A percentile compares a stretch with the other conserved stretches of the same genome.
These are phyloP conservation scores for Poa annua DNA, from an alignment of 176 grass and related monocot genomes.

Conservation along the genomic window DNA sequence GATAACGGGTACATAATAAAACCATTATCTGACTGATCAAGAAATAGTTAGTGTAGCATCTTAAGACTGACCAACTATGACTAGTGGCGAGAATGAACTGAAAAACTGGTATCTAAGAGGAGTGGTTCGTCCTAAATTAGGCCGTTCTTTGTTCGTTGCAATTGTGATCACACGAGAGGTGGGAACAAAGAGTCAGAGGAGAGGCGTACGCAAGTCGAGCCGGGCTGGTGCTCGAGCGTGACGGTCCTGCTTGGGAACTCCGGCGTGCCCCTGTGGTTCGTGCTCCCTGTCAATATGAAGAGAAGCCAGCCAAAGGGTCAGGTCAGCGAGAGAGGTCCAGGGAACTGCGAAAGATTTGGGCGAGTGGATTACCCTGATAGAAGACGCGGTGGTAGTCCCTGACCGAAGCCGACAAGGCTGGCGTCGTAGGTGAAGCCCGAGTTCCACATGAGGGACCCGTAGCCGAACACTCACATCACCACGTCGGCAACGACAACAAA, in stretches of 20 bases:
- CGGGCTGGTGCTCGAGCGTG: conserved; percentile 66
- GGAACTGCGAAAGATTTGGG: no score
- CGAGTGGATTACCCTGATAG: conserved; percentile 65
- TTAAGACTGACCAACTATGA: no score
- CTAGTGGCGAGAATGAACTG: no score
- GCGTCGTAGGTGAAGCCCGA: conserved; percentile 82
- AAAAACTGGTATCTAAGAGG: no score
- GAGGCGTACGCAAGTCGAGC: conserved; percentile 66
- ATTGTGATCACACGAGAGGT: not conserved
- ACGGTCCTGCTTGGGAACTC: conserved; percentile 86
- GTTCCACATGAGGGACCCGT: conserved; percentile 92
- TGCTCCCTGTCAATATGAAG: conserved; percentile 61
- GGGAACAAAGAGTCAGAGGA: not conserved
- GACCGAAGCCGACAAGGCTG: conserved; percentile 79
- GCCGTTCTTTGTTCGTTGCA: not conserved
- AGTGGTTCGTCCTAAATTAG: not conserved
- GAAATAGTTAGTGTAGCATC: no score
- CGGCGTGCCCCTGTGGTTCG: conserved; percentile 87
- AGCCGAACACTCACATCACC: conserved; percentile 90
- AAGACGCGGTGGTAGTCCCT: conserved; percentile 78
- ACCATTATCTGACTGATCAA: no score
- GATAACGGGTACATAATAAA: no score
- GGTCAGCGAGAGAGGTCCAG: no score
- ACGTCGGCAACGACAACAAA: no score
- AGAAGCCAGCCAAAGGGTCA: not conserved